phyloP scores from a whole-genome alignment of 306 rosid species.

The Sindora glabra region DNA sequence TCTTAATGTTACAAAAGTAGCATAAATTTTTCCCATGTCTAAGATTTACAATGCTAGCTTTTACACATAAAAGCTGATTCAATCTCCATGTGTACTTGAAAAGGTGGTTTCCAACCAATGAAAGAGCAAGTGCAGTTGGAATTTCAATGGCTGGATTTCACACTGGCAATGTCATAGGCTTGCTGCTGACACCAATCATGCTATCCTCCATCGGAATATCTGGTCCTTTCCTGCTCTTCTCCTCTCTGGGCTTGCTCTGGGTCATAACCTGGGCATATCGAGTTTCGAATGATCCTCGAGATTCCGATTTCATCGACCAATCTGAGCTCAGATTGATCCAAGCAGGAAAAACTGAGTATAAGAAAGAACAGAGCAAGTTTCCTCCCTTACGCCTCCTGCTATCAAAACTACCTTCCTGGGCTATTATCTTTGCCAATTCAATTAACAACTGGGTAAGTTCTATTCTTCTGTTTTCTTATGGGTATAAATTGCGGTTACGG shows the following conservation, averaged over 20 bases:
- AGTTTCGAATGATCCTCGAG: conserved; percentile 65
- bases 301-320: conserved; percentile 43
- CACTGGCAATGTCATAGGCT: conserved; percentile 82
- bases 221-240: conserved; percentile 80
- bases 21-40: too few relatives aligned
- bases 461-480: too few relatives aligned
- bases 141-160: conserved; percentile 96
- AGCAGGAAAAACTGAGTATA: conserved; percentile 55
- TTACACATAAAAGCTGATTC: neutral
- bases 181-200: conserved; percentile 76
- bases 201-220: conserved; percentile 59
- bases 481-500: too few relatives aligned
- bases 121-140: conserved; percentile 90
- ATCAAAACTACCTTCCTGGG: conserved; percentile 84
- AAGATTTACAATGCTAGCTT: too few relatives aligned
- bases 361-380: conserved; percentile 15
- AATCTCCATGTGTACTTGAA: conserved; percentile 10
- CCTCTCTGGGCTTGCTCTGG: conserved; percentile 76
- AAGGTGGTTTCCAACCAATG: conserved; percentile 88
- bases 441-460: conserved; percentile 86
- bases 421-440: conserved; percentile 77
- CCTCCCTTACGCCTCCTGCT: conserved; percentile 60
- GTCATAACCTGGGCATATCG: conserved; percentile 42
- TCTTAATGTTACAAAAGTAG: too few relatives aligned
- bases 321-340: conserved; percentile 63